Evolutionary conservation across 2,329 filamentous ascomycete species (phyloP), one percentile per base, ranked within the genome.

Genomic region (Verticillium albo-atrum): DNA sequence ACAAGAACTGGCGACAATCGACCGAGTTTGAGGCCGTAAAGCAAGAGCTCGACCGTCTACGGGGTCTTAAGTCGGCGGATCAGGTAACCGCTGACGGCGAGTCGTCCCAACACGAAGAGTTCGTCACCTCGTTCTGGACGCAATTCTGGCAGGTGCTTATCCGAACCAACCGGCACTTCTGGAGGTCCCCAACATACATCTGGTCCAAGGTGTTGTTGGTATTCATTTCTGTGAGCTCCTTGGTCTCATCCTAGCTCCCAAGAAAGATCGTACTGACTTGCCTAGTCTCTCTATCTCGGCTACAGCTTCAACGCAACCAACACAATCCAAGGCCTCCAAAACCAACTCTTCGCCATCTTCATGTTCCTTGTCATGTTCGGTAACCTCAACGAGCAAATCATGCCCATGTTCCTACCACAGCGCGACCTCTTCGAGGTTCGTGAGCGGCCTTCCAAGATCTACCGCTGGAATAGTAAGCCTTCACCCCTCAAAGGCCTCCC

Each of bases 141-240:
- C 90, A 93, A 68, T 73, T 90, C 25, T 75, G 72, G 51, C 77
- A 86, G 64, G 87, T 88, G 30, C 79, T 82, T 15, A 66, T 77
- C 28, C 85, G 88, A 65, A 83, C 89, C 17, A 89, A 89, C 73
- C 77, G 87, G 64, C 87, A 90, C 69, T 90, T 89, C 76, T 91
- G 87, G 87, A 83, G 88, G 54, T 89, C 83, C 1, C 88, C 88
- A 0, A 79, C 82, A 6, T 91, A 91, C 73, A 88, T 91, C 67
- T 90, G 88, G 74, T 84, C 85, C 56, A 90, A 90, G 73, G 67
- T 77, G 1, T 72, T 77, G 3, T 80, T 89, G 35, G 83, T 79
- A 63, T 69, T 78, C 37, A 65, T 78, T 20, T 53, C 63, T 6
- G 59, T 58, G 54, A 12, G 25, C n/a, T 9, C 9, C 4, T 15